phyloP scores from a whole-genome alignment of 129 eudicot genomes.

The Silybum marianum region DNA sequence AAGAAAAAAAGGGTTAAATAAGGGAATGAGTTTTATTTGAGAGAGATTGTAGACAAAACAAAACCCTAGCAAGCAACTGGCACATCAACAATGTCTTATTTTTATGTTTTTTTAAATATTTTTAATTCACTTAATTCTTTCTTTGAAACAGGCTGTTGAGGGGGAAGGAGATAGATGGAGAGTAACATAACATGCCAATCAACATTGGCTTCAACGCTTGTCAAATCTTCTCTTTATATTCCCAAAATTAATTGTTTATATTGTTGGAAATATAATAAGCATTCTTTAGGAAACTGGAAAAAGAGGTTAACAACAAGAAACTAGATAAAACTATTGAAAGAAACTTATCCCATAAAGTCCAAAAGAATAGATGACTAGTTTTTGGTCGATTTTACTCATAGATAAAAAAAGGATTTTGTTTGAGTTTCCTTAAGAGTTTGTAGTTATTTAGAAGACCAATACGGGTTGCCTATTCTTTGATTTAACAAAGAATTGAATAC shows the following conservation, averaged over 20 bases:
- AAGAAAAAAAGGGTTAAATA: constrained; percentile 4
- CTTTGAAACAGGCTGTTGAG: constrained; percentile 15
- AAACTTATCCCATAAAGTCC: background rate
- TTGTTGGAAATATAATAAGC: background rate
- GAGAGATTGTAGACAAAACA: constrained; percentile 18
- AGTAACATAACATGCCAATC: background rate
- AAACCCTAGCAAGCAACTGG: constrained; percentile 24
- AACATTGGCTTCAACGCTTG: constrained; percentile 11
- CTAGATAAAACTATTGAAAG: background rate
- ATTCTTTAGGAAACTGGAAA: background rate
- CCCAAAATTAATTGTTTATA: background rate
- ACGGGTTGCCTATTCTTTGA: background rate
- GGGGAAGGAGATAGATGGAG: background rate
- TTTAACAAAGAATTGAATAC: background rate
- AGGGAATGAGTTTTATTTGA: background rate
- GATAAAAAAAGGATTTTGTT: too few species aligned
- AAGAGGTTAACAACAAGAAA: background rate
- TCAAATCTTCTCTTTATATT: background rate
- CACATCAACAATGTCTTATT: constrained; percentile 6
- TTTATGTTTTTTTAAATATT: background rate
- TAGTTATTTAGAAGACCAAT: too few species aligned
- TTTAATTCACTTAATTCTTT: background rate
- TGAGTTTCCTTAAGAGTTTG: too few species aligned
- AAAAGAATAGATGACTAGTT: background rate
- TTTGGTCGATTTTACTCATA: too few species aligned